These are phyloP conservation scores for Aspergillus biplanus DNA, from an alignment of 495 filamentous ascomycete species.

Conservation along the genomic window DNA sequence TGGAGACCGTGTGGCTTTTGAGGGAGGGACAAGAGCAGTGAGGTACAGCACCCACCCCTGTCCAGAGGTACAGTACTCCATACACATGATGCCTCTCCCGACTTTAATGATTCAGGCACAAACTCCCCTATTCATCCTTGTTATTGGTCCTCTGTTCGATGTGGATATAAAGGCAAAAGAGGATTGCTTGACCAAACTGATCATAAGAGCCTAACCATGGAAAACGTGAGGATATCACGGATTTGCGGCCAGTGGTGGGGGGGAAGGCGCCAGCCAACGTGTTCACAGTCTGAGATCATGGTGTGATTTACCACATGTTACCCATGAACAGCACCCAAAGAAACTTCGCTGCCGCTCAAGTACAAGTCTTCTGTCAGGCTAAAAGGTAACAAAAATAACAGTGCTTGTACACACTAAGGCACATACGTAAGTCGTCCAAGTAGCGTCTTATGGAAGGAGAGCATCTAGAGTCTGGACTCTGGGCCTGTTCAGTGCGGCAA, in stretches of 20 bases:
- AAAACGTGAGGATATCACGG: slow-evolving; percentile 5
- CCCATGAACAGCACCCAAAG: too few species aligned
- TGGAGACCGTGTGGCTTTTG: too few species aligned
- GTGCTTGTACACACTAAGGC: background rate
- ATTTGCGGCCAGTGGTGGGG: slow-evolving; percentile 16
- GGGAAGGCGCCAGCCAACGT: slow-evolving; percentile 10
- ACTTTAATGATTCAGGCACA: background rate
- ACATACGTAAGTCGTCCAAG: slow-evolving; percentile 4
- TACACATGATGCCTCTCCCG: background rate
- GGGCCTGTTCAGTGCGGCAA: background rate
- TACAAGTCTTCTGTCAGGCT: too few species aligned
- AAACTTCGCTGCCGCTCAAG: too few species aligned
- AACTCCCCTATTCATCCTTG: background rate
- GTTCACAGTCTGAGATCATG: slow-evolving; percentile 10
- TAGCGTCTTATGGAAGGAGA: slow-evolving; percentile 1
- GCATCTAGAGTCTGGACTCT: slow-evolving; percentile 1
- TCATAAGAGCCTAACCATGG: slow-evolving; percentile 10
- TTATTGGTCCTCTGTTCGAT: background rate
- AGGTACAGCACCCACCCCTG: background rate
- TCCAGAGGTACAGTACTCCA: background rate
- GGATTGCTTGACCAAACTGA: background rate
- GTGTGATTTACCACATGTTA: slow-evolving; percentile 2
- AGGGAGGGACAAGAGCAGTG: too few species aligned
- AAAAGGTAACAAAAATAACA: too few species aligned
- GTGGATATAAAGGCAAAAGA: background rate